These are phyloP conservation scores for Ophidiomyces ophidiicola DNA, from an alignment of 2,329 filamentous ascomycete genomes.

Conservation along the genomic window DNA sequence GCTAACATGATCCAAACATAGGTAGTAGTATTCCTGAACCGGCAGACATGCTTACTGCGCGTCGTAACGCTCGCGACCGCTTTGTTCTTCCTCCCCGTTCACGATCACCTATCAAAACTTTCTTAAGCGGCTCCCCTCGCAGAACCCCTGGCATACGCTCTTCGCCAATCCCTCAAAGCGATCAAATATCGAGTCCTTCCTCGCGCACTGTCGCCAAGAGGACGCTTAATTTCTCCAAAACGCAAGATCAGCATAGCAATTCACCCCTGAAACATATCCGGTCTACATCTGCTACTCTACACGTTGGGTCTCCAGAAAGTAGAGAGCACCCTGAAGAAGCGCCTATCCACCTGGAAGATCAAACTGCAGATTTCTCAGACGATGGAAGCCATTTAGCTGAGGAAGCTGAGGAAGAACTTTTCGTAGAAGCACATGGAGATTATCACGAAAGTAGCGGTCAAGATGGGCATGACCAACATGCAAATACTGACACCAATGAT, in stretches of 20 bases:
- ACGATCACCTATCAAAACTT: conserved; percentile 36
- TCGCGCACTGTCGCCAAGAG: conserved; percentile 21
- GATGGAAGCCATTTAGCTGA: conserved; percentile 23
- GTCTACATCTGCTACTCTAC: conserved; percentile 23
- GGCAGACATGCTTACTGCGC: conserved; percentile 29
- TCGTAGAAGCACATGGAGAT: conserved; percentile 20
- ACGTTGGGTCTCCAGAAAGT: conserved; percentile 18
- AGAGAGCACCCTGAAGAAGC: conserved; percentile 14
- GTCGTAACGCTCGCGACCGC: conserved; percentile 24
- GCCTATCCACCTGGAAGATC: conserved; percentile 8
- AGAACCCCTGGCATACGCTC: conserved; percentile 33
- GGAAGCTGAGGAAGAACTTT: conserved; percentile 21
- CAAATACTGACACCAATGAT: not conserved
- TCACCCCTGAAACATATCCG: conserved; percentile 29
- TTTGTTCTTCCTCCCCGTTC: conserved; percentile 32
- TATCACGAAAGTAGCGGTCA: conserved; percentile 20
- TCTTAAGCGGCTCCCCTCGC: conserved; percentile 32
- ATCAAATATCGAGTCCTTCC: conserved; percentile 30
- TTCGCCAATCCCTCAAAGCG: conserved; percentile 29
- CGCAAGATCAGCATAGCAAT: conserved; percentile 21
- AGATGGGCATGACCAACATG: conserved; percentile 12
- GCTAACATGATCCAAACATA: conserved; percentile 15
- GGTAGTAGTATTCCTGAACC: conserved; percentile 33
- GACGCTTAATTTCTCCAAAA: conserved; percentile 16
- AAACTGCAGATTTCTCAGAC: conserved; percentile 26